These are phyloP conservation scores for Pleurotus citrinopileatus DNA, from an alignment of 768 basidiomycete genomes.

Conservation along the genomic window DNA sequence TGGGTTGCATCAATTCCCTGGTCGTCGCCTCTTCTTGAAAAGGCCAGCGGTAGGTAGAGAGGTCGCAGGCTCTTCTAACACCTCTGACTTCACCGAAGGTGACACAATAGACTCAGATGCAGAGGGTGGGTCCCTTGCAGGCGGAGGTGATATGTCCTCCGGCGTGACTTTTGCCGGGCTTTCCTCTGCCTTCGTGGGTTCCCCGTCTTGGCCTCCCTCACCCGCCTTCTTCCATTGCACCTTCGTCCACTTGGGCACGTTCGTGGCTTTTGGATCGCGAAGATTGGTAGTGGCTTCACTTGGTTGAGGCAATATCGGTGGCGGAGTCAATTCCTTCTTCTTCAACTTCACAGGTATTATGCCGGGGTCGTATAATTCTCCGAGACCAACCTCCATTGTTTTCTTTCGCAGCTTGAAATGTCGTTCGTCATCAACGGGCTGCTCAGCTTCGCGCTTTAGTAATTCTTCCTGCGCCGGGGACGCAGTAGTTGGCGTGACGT, in stretches of 20 bases:
- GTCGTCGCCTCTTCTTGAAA: slow-evolving; percentile 7
- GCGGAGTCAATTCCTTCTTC: slow-evolving; percentile 26
- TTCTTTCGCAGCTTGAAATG: slow-evolving; percentile 70
- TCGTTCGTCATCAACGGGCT: slow-evolving; percentile 37
- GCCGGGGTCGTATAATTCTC: slow-evolving; percentile 81
- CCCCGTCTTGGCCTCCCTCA: background rate
- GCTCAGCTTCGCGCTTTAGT: slow-evolving; percentile 36
- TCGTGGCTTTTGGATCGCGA: slow-evolving; percentile 12
- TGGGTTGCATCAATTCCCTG: too few relatives aligned
- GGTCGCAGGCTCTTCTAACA: background rate
- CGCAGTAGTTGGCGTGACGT: slow-evolving; percentile 38
- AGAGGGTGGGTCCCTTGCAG: background rate
- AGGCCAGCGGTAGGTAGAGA: background rate
- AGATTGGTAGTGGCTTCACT: background rate
- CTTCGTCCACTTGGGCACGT: slow-evolving; percentile 31
- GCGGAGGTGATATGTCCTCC: background rate
- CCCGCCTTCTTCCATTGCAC: slow-evolving; percentile 29
- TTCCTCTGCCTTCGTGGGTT: background rate
- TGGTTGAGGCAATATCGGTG: slow-evolving; percentile 12
- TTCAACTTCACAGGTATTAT: slow-evolving; percentile 64
- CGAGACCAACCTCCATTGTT: slow-evolving; percentile 55
- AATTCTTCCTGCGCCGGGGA: slow-evolving; percentile 20
- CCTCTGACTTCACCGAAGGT: background rate
- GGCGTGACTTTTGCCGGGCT: background rate
- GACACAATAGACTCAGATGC: background rate